A percentile compares a stretch with the other conserved stretches of the same genome.
Conservation (phyloP, 139 green algal genomes). For the Closterium sp. region DNA sequence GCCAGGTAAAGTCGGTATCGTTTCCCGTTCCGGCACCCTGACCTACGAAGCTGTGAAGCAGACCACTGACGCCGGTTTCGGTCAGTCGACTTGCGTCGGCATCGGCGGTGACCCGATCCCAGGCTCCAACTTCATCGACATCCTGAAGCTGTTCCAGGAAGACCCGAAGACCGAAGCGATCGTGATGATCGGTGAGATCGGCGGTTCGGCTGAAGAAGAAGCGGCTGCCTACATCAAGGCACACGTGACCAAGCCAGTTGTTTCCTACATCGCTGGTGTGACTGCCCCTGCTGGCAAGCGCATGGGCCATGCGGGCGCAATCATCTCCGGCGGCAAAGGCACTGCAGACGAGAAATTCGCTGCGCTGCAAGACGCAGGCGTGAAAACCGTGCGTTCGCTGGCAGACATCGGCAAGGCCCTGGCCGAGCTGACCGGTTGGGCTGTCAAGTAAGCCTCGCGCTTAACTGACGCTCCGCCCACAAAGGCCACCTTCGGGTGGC, state of each 20-base stretch:
- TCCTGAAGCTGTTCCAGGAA: conserved; percentile 86
- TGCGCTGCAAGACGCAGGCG: conserved; percentile 79
- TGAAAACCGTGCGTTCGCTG: conserved; percentile 72
- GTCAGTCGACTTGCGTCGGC: conserved; percentile 87
- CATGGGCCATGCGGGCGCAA: conserved; percentile 91
- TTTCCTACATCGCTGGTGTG: conserved; percentile 97
- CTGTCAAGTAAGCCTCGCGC: too few relatives aligned
- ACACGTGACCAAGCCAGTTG: conserved; percentile 95
- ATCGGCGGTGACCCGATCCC: conserved; percentile 58
- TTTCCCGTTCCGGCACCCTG: conserved; percentile 93
- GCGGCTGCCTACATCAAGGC: conserved; percentile 76
- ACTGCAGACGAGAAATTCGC: conserved; percentile 88
- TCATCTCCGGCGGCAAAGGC: conserved; percentile 81
- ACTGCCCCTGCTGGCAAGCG: conserved; percentile 92
- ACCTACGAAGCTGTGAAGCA: conserved; percentile 95
- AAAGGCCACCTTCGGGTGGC: too few relatives aligned
- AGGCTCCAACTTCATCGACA: conserved; percentile 95
- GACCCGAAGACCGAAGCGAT: conserved; percentile 84
- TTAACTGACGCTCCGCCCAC: too few relatives aligned
- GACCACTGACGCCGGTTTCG: conserved; percentile 82
- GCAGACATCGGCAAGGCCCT: conserved; percentile 82
- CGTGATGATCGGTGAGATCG: conserved; percentile 99
- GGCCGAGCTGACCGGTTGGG: too few relatives aligned
- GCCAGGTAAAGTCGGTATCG: conserved; percentile 80
- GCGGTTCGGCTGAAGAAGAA: conserved; percentile 93